Evolutionary conservation across 108 stramenopile species (phyloP).

Genomic region (Skeletonema costatum): DNA sequence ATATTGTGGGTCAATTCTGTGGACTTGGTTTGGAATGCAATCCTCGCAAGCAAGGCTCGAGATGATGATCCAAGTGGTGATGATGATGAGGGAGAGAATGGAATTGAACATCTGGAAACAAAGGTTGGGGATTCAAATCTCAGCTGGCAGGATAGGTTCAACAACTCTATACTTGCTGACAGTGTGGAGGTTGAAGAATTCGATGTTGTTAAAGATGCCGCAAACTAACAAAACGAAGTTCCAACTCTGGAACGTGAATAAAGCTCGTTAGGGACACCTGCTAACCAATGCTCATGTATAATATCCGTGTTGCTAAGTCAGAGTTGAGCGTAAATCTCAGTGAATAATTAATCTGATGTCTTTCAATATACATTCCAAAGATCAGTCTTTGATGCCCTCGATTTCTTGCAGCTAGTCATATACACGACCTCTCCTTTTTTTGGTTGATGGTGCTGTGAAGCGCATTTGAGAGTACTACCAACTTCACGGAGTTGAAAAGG

Average conservation of each 20-base stretch:
- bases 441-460: conserved; percentile 41
- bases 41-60: conserved; percentile 72
- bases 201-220: too few species aligned
- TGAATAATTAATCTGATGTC: too few species aligned
- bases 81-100: neutral
- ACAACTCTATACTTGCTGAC: too few species aligned
- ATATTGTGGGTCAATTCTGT: conserved; percentile 95
- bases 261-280: too few species aligned
- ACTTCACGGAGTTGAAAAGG: conserved; percentile 30
- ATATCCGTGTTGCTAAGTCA: too few species aligned
- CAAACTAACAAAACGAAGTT: too few species aligned
- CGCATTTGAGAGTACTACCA: conserved; percentile 25
- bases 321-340: too few species aligned
- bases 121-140: too few species aligned
- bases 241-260: too few species aligned
- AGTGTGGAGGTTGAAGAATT: too few species aligned
- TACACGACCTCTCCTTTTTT: conserved; percentile 22
- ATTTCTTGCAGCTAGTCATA: conserved; percentile 34
- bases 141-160: too few species aligned
- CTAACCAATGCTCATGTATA: too few species aligned
- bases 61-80: conserved; percentile 30
- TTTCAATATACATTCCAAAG: conserved; percentile 32
- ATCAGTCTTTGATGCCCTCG: neutral
- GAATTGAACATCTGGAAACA: neutral
- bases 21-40: conserved; percentile 91